A percentile compares a stretch with the other conserved stretches of the same genome.
Conservation (phyloP, 768 basidiomycete species). For the Crepidotus variabilis region DNA sequence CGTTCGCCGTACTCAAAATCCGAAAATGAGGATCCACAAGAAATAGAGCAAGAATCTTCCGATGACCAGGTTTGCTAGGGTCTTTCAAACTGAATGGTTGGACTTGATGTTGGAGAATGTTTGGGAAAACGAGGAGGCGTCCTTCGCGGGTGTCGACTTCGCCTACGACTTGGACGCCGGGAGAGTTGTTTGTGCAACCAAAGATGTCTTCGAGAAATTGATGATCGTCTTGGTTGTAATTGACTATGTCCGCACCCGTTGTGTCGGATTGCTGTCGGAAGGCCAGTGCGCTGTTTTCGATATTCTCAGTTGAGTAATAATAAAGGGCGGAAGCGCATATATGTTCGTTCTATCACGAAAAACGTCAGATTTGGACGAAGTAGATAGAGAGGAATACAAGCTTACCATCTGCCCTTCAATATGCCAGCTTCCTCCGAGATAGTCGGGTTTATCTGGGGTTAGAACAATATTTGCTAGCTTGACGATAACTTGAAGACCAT, state of each 20-base stretch:
- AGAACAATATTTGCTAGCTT: conserved; percentile 23
- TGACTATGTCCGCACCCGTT: neutral
- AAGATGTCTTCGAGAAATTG: conserved; percentile 1
- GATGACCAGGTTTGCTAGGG: conserved; percentile 29
- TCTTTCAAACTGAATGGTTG: conserved; percentile 30
- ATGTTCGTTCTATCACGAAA: conserved; percentile 11
- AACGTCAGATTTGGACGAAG: neutral
- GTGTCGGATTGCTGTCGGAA: conserved; percentile 11
- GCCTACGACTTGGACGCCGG: conserved; percentile 22
- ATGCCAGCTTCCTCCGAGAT: conserved; percentile 21
- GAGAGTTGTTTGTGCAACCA: conserved; percentile 8
- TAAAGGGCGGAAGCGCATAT: conserved; percentile 21
- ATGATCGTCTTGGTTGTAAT: neutral
- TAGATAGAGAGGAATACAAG: neutral
- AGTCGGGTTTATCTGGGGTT: conserved; percentile 22
- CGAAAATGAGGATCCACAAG: conserved; percentile 29
- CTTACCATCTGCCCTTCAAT: conserved; percentile 19
- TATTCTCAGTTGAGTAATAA: conserved; percentile 19
- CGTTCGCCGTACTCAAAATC: conserved; percentile 21
- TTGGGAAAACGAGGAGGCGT: conserved; percentile 31
- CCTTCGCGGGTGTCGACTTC: conserved; percentile 23
- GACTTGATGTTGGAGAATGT: conserved; percentile 33
- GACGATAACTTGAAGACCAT: conserved; percentile 17
- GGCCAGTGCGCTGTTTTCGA: conserved; percentile 8
- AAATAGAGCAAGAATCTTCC: conserved; percentile 37